Conservation (phyloP, 257 asterid species). For the Solanum paucissectum region DNA sequence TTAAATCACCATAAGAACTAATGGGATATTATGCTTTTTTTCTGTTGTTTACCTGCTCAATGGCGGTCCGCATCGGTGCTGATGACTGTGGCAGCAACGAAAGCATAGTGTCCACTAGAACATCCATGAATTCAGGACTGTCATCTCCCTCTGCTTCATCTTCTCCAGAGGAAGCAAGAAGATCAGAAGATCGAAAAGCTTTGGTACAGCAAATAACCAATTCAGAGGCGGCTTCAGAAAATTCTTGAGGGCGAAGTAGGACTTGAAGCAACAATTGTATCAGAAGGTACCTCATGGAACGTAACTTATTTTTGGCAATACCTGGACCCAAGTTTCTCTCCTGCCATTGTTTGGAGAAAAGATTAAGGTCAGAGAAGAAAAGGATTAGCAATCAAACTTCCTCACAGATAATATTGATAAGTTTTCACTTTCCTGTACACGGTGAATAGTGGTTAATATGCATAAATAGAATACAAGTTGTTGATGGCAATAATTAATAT, state of each 20-base stretch:
- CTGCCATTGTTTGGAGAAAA: constrained; percentile 27
- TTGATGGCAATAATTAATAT: background rate
- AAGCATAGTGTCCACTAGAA: constrained; percentile 91
- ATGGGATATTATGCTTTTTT: background rate
- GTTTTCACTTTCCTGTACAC: background rate
- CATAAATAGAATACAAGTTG: background rate
- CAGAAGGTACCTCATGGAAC: constrained; percentile 71
- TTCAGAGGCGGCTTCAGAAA: constrained; percentile 79
- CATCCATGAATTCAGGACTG: constrained; percentile 72
- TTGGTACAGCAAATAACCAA: constrained; percentile 78
- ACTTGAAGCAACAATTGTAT: constrained; percentile 91
- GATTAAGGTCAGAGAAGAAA: background rate
- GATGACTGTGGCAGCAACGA: constrained; percentile 89
- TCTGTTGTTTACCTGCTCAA: constrained; percentile 64
- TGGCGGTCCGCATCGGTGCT: constrained; percentile 78
- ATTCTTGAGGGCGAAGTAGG: constrained; percentile 81
- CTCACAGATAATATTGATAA: background rate
- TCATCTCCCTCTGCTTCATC: constrained; percentile 64
- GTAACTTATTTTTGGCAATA: constrained; percentile 47
- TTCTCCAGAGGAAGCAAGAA: constrained; percentile 56
- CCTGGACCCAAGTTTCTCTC: constrained; percentile 54
- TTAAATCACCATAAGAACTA: background rate
- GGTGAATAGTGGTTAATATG: background rate
- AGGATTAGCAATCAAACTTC: background rate
- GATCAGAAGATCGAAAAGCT: constrained; percentile 58